Evolutionary conservation across 2,329 filamentous ascomycete species (phyloP).

Genomic region (Catunica adiposa): DNA sequence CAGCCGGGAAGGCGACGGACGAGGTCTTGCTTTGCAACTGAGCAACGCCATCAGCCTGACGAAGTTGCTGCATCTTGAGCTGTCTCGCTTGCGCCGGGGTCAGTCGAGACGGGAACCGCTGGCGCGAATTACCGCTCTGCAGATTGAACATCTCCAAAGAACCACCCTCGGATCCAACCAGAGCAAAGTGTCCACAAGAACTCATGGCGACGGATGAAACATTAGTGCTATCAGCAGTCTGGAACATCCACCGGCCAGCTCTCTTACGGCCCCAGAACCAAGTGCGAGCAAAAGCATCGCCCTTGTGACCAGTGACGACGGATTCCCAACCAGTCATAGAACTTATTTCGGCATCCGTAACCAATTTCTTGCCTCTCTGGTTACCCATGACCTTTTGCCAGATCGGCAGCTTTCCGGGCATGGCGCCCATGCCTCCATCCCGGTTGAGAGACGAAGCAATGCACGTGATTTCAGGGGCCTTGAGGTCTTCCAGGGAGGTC

Average conservation of each 20-base stretch:
- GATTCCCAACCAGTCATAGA: conserved; percentile 91
- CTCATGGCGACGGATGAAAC: conserved; percentile 80
- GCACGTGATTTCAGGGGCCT: conserved; percentile 79
- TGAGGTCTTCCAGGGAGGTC: conserved; percentile 55
- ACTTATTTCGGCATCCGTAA: conserved; percentile 52
- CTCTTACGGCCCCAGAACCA: conserved; percentile 97
- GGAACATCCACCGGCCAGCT: conserved; percentile 83
- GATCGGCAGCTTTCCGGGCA: conserved; percentile 59
- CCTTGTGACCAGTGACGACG: conserved; percentile 78
- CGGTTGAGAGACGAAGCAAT: conserved; percentile 85
- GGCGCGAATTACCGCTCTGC: conserved; percentile 77
- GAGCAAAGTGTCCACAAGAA: conserved; percentile 80
- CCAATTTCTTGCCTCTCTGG: conserved; percentile 40
- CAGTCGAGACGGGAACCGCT: conserved; percentile 67
- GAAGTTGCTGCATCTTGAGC: conserved; percentile 48
- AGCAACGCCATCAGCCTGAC: conserved; percentile 39
- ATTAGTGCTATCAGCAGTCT: conserved; percentile 66
- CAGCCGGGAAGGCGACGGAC: conserved; percentile 28
- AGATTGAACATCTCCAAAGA: conserved; percentile 91
- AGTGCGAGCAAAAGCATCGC: conserved; percentile 70
- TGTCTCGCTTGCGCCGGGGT: conserved; percentile 66
- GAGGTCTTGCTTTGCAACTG: conserved; percentile 31
- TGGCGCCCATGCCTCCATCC: conserved; percentile 80
- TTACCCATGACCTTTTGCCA: conserved; percentile 41
- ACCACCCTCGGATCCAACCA: conserved; percentile 71